A percentile compares a stretch with the other conserved stretches of the same genome.
phyloP scores from a whole-genome alignment of 495 filamentous ascomycete genomes.

The Aspergillus cristatus region DNA sequence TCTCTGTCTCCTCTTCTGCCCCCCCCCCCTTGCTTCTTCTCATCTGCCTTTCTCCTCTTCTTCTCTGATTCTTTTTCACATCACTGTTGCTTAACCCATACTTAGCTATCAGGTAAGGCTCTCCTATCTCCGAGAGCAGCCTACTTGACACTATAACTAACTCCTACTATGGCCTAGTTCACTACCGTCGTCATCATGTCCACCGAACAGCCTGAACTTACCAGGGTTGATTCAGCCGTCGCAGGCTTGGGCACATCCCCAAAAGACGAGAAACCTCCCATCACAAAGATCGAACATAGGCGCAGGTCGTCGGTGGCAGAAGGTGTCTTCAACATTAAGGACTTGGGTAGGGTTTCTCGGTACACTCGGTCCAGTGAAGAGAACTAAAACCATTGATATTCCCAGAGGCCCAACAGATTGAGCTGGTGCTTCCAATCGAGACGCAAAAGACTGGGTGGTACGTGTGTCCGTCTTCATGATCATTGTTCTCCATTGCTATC shows the following conservation, averaged over 20 bases:
- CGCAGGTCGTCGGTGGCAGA: slow-evolving; percentile 57
- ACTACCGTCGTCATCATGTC: too few species aligned
- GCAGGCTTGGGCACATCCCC: slow-evolving; percentile 63
- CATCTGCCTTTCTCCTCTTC: slow-evolving; percentile 12
- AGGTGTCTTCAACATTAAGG: slow-evolving; percentile 73
- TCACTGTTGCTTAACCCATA: too few species aligned
- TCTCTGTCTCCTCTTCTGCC: slow-evolving; percentile 14
- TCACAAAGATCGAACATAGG: slow-evolving; percentile 46
- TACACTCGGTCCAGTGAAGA: too few species aligned
- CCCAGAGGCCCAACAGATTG: slow-evolving; percentile 64
- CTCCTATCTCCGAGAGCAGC: too few species aligned
- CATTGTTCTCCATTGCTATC: background rate
- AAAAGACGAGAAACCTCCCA: slow-evolving; percentile 46
- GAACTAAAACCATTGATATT: background rate
- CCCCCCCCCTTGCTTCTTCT: slow-evolving; percentile 7
- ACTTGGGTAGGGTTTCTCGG: slow-evolving; percentile 82
- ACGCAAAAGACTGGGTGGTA: slow-evolving; percentile 89
- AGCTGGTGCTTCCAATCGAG: slow-evolving; percentile 72
- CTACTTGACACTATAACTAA: too few species aligned
- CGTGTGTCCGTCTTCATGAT: slow-evolving; percentile 18
- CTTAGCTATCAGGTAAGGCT: too few species aligned
- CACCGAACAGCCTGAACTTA: slow-evolving; percentile 61
- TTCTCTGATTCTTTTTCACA: slow-evolving; percentile 12
- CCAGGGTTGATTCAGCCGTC: slow-evolving; percentile 82
- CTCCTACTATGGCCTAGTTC: too few species aligned